These are phyloP conservation scores for Streptanthus diversifolius DNA, from an alignment of 345 rosid genomes.

Conservation along the genomic window DNA sequence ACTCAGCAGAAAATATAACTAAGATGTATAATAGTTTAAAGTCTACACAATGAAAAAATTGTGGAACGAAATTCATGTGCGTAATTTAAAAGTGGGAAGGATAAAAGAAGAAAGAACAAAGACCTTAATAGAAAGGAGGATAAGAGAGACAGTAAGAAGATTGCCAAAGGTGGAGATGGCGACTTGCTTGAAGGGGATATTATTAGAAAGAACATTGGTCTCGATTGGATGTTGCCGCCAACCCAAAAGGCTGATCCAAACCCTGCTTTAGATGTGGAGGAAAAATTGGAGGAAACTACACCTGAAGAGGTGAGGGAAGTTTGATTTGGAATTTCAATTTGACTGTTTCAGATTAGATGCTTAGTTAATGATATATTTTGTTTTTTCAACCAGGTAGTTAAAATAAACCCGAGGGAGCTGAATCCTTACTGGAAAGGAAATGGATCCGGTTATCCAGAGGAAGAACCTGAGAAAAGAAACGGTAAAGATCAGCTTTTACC, in stretches of 20 bases:
- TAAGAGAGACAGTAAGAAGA: background rate
- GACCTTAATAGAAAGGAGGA: background rate
- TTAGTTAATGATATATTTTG: background rate
- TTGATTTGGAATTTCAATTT: background rate
- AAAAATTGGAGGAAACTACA: slow-evolving; percentile 40
- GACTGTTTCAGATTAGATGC: background rate
- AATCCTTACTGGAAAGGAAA: slow-evolving; percentile 76
- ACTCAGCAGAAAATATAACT: too few species aligned
- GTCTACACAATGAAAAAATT: too few species aligned
- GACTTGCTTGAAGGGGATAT: slow-evolving; percentile 35
- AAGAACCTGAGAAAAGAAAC: background rate
- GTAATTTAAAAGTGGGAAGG: background rate
- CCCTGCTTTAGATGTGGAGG: slow-evolving; percentile 36
- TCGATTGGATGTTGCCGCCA: slow-evolving; percentile 89
- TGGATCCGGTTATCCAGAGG: background rate
- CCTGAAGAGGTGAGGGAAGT: slow-evolving; percentile 51
- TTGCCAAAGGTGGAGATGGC: slow-evolving; percentile 17
- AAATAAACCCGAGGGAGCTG: slow-evolving; percentile 68
- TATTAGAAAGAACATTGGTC: slow-evolving; percentile 65
- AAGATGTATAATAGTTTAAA: too few species aligned
- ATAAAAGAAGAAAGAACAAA: background rate
- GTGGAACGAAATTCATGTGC: too few species aligned
- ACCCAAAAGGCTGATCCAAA: slow-evolving; percentile 37
- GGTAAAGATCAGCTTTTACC: slow-evolving; percentile 39
- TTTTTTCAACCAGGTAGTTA: slow-evolving; percentile 36